Evolutionary conservation across 106 monocot genomes (phyloP), one percentile per base, ranked within the genome.

Genomic region (Alisma plantagoaquatica): DNA sequence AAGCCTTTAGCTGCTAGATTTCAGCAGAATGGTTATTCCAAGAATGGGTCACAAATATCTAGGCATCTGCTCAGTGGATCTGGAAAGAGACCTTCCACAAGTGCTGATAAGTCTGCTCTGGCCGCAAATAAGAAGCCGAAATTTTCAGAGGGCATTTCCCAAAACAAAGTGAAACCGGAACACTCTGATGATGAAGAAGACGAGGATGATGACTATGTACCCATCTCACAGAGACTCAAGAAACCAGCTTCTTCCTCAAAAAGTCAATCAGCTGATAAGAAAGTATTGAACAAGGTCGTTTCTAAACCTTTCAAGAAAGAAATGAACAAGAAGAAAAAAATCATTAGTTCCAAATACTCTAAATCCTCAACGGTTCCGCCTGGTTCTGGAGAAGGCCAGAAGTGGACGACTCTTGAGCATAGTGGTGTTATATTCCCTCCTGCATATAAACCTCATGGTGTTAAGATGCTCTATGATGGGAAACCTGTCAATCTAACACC

Each of bases 381-480:
- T 78, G 96, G 84, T 28, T 89, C 84, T 55, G 88, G 88, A 69
- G 96, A 75, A 23, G 96, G 96, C 7, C 56, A 74, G 66, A 96
- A 96, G 50, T 96, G 96, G 96, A 81, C 73, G 24, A 96, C 88
- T 15, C 62, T 96, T 65, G 76, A 67, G 55, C 96, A 96, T 59
- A 78, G 53, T 84, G 96, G 96, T 57, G 84, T 96, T 63, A 96
- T 96, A 60, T 96, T 96, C 22, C 96, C 96, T 33, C 96, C 96
- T 41, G 68, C 75, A 15, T 96, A 96, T 71, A 81, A 78, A 42
- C 78, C 84, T 60, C 96, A 96, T 74, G 81, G 84, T 12, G 73
- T 96, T 49, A 96, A 89, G 68, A 89, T 96, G 81, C 80, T 88
- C 2, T 96, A 96, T 61, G 85, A 89, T 72, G 77, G 88, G 33